These are phyloP conservation scores for Cyanidiococcus yangmingshanensis DNA, from an alignment of 23 red algal genomes.

Conservation along the genomic window DNA sequence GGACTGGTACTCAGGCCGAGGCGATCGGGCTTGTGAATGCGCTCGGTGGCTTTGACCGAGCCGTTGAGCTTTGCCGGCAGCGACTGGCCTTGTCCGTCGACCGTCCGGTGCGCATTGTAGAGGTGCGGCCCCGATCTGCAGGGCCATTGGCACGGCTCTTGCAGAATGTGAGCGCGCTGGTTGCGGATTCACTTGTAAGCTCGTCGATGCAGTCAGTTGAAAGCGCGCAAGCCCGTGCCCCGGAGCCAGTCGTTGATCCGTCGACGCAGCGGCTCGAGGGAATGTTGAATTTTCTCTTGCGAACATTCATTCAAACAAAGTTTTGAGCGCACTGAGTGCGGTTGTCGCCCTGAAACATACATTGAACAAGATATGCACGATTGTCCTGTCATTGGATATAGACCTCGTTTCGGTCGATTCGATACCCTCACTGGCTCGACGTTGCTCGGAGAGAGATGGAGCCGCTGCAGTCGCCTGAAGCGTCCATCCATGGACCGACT, in stretches of 20 bases:
- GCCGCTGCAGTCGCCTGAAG: too few species aligned
- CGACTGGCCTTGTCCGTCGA: background rate
- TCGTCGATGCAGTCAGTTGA: background rate
- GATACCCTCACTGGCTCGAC: too few species aligned
- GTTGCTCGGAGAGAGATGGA: too few species aligned
- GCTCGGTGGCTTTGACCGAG: conserved; percentile 52
- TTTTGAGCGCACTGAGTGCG: too few species aligned
- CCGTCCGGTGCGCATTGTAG: background rate
- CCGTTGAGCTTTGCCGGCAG: conserved; percentile 41
- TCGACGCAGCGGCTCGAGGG: background rate
- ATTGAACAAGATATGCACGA: too few species aligned
- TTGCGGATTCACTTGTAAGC: background rate
- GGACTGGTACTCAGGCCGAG: conserved; percentile 73
- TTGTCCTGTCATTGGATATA: too few species aligned
- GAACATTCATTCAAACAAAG: too few species aligned
- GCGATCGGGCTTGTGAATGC: conserved; percentile 59
- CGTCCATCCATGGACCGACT: too few species aligned
- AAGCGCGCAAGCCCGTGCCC: background rate
- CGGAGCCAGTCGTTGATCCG: background rate
- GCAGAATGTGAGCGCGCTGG: background rate
- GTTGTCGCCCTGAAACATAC: too few species aligned
- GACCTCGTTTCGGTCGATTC: too few species aligned
- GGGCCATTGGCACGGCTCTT: background rate
- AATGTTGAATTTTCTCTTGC: background rate
- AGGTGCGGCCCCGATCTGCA: conserved; percentile 1